phyloP scores from a whole-genome alignment of 2,329 filamentous ascomycete genomes.

The Neofusicoccum umdonicola region DNA sequence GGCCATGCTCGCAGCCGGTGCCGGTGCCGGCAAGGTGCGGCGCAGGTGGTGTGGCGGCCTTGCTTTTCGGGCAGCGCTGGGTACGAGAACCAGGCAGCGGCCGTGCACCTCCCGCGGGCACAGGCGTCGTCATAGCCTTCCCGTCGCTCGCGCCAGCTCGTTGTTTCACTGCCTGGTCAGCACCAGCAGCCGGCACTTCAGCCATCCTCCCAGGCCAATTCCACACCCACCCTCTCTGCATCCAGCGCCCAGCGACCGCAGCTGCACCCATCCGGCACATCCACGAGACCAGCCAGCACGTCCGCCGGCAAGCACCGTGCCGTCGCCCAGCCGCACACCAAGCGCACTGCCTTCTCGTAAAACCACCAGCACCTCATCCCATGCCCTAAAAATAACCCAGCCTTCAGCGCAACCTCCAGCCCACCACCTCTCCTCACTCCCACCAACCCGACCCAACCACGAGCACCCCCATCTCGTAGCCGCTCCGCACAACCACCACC shows the following conservation, averaged over 20 bases:
- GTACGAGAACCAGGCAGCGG: background rate
- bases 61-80: background rate
- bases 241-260: background rate
- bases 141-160: constrained; percentile 3
- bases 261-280: background rate
- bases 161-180: constrained; percentile 4
- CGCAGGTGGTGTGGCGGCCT: background rate
- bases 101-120: background rate
- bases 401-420: background rate
- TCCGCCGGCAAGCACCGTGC: background rate
- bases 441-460: background rate
- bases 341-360: background rate
- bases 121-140: background rate
- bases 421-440: background rate
- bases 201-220: background rate
- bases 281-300: background rate
- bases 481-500: background rate
- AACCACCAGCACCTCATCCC: background rate
- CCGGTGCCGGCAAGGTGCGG: background rate
- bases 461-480: background rate
- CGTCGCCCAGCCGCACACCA: background rate
- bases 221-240: background rate
- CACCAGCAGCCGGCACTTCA: background rate
- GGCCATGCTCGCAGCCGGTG: too few species aligned
- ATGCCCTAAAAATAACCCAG: constrained; percentile 13